A percentile compares a stretch with the other conserved stretches of the same genome.
Evolutionary conservation across 345 rosid genomes (phyloP).

Genomic region (Hibiscus mutabilis): DNA sequence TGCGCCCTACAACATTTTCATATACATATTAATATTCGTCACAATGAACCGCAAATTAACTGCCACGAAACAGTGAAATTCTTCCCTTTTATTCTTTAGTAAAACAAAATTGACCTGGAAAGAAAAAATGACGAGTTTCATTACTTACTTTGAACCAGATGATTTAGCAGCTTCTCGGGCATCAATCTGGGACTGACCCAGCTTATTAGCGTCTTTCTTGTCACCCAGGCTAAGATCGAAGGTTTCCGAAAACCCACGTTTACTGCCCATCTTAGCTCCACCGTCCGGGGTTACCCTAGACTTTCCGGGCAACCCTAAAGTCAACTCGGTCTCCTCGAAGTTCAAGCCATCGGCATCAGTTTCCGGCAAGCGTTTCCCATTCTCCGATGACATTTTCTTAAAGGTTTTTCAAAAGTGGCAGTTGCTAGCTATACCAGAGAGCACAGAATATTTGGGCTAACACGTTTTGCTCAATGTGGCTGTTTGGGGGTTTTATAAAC

Average conservation of each 20-base stretch:
- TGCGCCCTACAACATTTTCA: conserved; percentile 37
- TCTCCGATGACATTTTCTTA: conserved; percentile 21
- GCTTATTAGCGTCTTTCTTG: not conserved
- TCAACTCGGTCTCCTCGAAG: conserved; percentile 50
- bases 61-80: too few species aligned
- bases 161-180: conserved; percentile 20
- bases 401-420: too few species aligned
- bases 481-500: not conserved
- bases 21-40: not conserved
- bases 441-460: conserved; percentile 8
- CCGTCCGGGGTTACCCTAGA: conserved; percentile 12
- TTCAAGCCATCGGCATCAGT: conserved; percentile 19
- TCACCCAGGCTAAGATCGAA: conserved; percentile 31
- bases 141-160: conserved; percentile 30
- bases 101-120: not conserved
- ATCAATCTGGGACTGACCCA: not conserved
- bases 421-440: not conserved
- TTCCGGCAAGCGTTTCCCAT: conserved; percentile 20
- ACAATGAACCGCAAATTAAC: not conserved
- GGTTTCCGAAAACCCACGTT: conserved; percentile 43
- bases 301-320: conserved; percentile 54
- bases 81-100: not conserved
- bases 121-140: not conserved
- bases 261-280: conserved; percentile 8
- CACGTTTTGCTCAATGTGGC: conserved; percentile 5